Percentiles rank a stretch among this genome's conserved stretches.
phyloP scores from a whole-genome alignment of 495 filamentous ascomycete genomes.

The Haplographium delicatum region DNA sequence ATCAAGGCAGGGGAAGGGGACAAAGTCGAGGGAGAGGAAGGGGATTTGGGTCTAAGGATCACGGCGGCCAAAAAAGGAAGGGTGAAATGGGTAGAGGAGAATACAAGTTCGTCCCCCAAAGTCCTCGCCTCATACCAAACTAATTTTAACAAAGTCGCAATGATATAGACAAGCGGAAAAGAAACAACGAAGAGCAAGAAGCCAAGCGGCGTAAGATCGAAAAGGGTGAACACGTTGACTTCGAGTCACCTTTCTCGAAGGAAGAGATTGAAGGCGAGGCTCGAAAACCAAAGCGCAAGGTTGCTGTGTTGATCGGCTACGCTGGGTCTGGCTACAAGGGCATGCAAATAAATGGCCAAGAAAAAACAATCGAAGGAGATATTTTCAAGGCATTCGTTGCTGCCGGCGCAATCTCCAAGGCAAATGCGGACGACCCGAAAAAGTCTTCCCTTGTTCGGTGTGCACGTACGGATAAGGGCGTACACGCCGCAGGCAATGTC shows the following conservation, averaged over 20 bases:
- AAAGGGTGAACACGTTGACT: conserved; percentile 30
- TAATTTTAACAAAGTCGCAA: conserved; percentile 61
- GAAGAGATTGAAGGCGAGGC: conserved; percentile 83
- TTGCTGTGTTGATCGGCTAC: conserved; percentile 91
- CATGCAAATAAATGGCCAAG: conserved; percentile 74
- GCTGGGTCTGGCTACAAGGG: conserved; percentile 96
- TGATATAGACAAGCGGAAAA: conserved; percentile 58
- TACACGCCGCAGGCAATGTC: conserved; percentile 94
- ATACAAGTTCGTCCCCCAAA: conserved; percentile 41
- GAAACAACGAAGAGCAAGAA: conserved; percentile 49
- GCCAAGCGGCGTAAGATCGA: conserved; percentile 46
- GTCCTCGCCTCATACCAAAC: conserved; percentile 28
- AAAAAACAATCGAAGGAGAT: conserved; percentile 97
- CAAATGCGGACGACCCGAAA: conserved; percentile 92
- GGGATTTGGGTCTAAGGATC: conserved; percentile 23
- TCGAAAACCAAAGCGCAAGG: conserved; percentile 88
- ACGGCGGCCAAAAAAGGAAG: conserved; percentile 47
- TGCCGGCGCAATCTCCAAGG: conserved; percentile 90
- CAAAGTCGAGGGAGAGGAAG: conserved; percentile 15
- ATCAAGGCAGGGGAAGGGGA: conserved; percentile 29
- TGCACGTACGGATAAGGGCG: conserved; percentile 94
- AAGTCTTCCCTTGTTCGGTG: conserved; percentile 93
- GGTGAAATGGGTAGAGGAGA: conserved; percentile 61
- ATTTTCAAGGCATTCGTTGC: conserved; percentile 85
- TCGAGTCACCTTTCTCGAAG: conserved; percentile 55